Evolutionary conservation across 306 rosid species (phyloP).

Genomic region (Nissolia schottii): DNA sequence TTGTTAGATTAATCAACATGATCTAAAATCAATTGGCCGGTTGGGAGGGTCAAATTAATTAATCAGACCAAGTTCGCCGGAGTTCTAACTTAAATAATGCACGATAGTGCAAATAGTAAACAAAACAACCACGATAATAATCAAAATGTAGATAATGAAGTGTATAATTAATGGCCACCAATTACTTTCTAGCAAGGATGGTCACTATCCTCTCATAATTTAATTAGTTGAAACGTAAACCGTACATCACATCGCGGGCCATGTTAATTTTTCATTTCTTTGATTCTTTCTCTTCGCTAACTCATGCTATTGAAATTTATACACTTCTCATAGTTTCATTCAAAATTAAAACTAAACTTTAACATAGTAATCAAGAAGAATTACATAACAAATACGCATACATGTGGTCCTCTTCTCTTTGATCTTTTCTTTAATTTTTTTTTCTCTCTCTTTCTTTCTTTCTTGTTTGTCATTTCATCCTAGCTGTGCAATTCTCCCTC

Average conservation of each 20-base stretch:
- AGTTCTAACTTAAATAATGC: slow-evolving; percentile 1
- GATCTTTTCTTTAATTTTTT: neutral
- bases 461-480: slow-evolving; percentile 25
- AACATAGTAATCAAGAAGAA: neutral
- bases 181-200: slow-evolving; percentile 15
- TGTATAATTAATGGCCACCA: slow-evolving; percentile 3
- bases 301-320: neutral
- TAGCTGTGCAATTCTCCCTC: slow-evolving; percentile 33
- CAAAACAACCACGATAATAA: neutral
- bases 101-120: neutral
- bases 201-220: slow-evolving; percentile 30
- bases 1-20: no score
- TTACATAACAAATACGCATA: neutral
- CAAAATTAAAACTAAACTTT: neutral
- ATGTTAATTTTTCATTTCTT: neutral
- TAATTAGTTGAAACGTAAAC: slow-evolving; percentile 13
- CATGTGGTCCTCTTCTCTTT: neutral
- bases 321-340: neutral
- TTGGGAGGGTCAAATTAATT: slow-evolving; percentile 19
- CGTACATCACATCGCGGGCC: slow-evolving; percentile 6
- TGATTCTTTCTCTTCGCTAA: neutral
- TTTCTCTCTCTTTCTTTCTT: no score
- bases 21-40: slow-evolving; percentile 20
- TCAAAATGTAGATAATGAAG: neutral
- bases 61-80: slow-evolving; percentile 15